These are phyloP conservation scores for Ophiostoma perfectum DNA, from an alignment of 2,329 filamentous ascomycete genomes.

Conservation along the genomic window DNA sequence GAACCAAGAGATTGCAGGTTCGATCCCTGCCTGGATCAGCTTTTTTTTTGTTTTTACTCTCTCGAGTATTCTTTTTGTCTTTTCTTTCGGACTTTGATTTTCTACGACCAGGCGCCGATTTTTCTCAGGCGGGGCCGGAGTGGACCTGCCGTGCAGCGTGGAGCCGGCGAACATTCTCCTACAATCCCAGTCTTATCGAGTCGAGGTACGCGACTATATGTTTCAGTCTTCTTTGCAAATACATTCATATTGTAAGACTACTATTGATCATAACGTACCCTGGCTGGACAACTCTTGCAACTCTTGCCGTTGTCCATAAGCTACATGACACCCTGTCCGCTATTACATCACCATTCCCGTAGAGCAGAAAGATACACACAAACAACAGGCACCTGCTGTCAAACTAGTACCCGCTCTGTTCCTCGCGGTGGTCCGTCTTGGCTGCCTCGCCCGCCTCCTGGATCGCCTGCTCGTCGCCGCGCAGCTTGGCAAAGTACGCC, in stretches of 20 bases:
- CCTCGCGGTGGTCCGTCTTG: conserved; percentile 39
- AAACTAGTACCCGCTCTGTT: conserved; percentile 49
- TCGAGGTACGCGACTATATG: no score
- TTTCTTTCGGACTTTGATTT: neutral
- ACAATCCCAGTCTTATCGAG: no score
- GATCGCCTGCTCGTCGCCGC: conserved; percentile 77
- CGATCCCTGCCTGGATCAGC: conserved; percentile 33
- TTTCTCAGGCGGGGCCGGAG: conserved; percentile 2
- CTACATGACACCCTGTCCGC: neutral
- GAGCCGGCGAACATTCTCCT: neutral
- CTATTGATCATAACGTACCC: neutral
- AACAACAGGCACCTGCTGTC: neutral
- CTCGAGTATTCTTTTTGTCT: neutral
- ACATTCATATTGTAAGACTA: neutral
- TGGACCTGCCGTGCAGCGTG: neutral
- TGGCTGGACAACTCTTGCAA: conserved; percentile 4
- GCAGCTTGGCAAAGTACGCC: conserved; percentile 86
- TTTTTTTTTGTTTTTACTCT: neutral
- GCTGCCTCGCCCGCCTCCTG: conserved; percentile 55
- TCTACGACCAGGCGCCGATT: neutral
- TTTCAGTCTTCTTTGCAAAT: neutral
- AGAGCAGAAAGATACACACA: neutral
- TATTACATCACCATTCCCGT: conserved; percentile 20
- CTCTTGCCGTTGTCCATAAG: conserved; percentile 3
- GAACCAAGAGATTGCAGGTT: conserved; percentile 38